Evolutionary conservation across 1,139 yeast species (phyloP), one percentile per base, ranked within the genome.

Genomic region (Pneumocystis jirovecii): DNA sequence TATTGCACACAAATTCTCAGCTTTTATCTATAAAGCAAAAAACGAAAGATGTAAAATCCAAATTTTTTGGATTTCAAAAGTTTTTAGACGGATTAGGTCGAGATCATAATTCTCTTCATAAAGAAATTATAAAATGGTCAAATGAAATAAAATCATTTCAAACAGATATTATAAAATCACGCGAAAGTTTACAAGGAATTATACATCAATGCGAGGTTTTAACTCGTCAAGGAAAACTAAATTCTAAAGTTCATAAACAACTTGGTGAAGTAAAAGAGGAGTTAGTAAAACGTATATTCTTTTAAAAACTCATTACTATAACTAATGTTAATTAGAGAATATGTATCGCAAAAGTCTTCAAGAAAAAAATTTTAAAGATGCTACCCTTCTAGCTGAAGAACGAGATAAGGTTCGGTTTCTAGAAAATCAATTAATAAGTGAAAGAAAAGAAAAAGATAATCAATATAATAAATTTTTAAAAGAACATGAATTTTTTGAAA

Each of bases 51-150:
- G 7, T 60, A 60, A 60, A 60, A 31, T 39, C 17, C 19, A 60
- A 12, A 31, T 60, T 60, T 31, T 60, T 31, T 39, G 61, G 31
- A 25, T 42, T 60, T 12, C 44, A 42, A 15, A 60, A 60, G 25
- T 60, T 29, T 60, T 25, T 60, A 42, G 45, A 60, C 31, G 61
- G 61, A 21, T 42, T 60, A 21, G 61, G 37, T 21, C 45, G 45
- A 19, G 61, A 60, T 60, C 45, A 60, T 60, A 25, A 42, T 15
- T 39, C 61, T 39, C 61, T 60, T 21, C 45, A 42, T 21, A 60
- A 39, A 60, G 61, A 60, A 39, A 39, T 60, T 31, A 39, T 39
- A 60, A 60, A 42, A 21, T 60, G 61, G 61, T 39, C 45, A 15
- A 39, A 60, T 42, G 45, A 60, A 31, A 42, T 60, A 42, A 60